These are phyloP conservation scores for Musa schizocarpa DNA, from an alignment of 176 grass and related monocot species.

Conservation along the genomic window DNA sequence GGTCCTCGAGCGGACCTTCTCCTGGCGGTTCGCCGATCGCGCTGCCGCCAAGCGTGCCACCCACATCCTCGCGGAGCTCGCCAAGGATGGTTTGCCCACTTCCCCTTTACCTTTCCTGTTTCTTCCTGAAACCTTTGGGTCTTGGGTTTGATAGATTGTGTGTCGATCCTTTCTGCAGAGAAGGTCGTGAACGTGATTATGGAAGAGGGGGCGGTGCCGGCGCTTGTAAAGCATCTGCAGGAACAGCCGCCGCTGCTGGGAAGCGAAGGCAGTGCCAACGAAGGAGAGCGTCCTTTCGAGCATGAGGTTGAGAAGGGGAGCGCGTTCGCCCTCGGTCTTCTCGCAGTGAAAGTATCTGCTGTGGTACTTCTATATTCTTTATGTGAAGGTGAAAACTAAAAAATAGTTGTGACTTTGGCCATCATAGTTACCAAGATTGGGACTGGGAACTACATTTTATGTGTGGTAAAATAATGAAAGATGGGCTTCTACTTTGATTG, in stretches of 20 bases:
- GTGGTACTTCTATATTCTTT: background rate
- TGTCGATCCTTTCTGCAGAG: slow-evolving; percentile 35
- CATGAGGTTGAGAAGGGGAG: slow-evolving; percentile 97
- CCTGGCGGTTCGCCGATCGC: slow-evolving; percentile 75
- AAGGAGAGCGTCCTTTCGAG: slow-evolving; percentile 63
- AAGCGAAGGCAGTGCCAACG: background rate
- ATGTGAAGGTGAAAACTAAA: too few species aligned
- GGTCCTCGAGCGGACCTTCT: slow-evolving; percentile 60
- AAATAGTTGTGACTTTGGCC: too few species aligned
- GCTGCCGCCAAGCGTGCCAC: slow-evolving; percentile 71
- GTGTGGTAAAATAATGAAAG: background rate
- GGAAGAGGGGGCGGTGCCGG: slow-evolving; percentile 76
- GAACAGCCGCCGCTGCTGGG: slow-evolving; percentile 30
- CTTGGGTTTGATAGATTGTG: slow-evolving; percentile 19
- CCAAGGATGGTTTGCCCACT: slow-evolving; percentile 60
- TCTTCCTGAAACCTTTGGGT: background rate
- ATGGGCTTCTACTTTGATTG: background rate
- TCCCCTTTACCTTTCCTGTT: slow-evolving; percentile 7
- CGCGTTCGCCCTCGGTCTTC: slow-evolving; percentile 91
- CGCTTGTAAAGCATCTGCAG: slow-evolving; percentile 65
- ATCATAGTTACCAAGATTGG: too few species aligned
- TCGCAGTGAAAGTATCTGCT: slow-evolving; percentile 76
- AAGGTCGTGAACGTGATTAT: slow-evolving; percentile 90
- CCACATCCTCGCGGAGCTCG: slow-evolving; percentile 74
- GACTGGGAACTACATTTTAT: background rate